phyloP scores from a whole-genome alignment of 2,329 filamentous ascomycete species.

The Lasiodiplodia sp. region DNA sequence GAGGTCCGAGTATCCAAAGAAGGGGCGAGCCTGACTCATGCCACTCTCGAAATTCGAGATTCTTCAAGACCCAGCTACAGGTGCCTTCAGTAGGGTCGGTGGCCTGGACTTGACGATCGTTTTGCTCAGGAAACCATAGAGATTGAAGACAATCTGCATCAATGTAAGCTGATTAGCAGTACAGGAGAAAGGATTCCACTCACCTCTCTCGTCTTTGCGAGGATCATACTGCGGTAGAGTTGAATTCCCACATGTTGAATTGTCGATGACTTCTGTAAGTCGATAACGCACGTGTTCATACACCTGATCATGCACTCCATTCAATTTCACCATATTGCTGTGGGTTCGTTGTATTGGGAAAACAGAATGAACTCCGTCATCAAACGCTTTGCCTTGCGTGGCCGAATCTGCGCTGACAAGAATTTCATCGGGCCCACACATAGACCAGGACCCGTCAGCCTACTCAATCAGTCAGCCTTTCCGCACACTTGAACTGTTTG shows the following conservation, averaged over 20 bases:
- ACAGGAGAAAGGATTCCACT: too few species aligned
- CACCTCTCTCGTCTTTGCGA: too few species aligned
- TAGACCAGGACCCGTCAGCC: background rate
- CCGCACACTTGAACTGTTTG: background rate
- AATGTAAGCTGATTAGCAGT: too few species aligned
- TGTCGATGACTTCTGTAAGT: too few species aligned
- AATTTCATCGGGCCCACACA: background rate
- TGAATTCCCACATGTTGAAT: too few species aligned
- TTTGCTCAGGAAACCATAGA: background rate
- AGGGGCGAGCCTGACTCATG: background rate
- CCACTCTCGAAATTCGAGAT: background rate
- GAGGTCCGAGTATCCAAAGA: background rate
- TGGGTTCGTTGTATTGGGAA: background rate
- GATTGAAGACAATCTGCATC: slow-evolving; percentile 2
- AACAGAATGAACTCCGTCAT: background rate
- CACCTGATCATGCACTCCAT: background rate
- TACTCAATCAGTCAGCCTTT: background rate
- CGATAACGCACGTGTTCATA: background rate
- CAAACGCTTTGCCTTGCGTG: background rate
- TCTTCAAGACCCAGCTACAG: background rate
- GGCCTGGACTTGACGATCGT: background rate
- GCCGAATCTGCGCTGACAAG: background rate
- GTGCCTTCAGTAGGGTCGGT: background rate
- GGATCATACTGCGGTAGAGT: too few species aligned
- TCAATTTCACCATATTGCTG: background rate